Base-by-base conservation (phyloP, 1,139 yeast species). In the Saccharomyces hybrid region DNA sequence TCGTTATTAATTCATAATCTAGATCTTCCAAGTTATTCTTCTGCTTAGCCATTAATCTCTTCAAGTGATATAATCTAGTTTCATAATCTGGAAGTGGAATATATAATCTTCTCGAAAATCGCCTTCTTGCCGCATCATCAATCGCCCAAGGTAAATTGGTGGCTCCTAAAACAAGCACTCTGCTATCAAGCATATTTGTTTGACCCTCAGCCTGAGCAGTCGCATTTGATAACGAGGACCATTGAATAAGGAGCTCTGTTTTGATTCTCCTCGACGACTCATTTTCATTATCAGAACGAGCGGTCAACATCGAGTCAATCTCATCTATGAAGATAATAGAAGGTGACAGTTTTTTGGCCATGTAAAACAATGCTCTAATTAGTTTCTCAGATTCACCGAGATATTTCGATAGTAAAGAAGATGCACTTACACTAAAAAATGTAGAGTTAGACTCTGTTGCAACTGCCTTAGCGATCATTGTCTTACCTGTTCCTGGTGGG, bases 91-190 rank as follows among this genome's bases (percentile, higher is more conserved):
- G 87, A 48, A 83, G 70, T n/a, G 87, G 86, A 51, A 83, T 81
- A 64, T 82, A 81, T 52, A 81, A 79, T 55, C 86, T 72, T 62
- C 82, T 75, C 3, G 81, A 81, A 64, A 83, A 83, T 57, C 86
- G 71, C 66, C 86, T 74, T 62, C 86, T 72, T 3, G 86, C 86
- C 1, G 86, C 86, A 59, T 82, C 86, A 67, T 82, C 87, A 58
- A 83, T 82, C 13, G 81, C 77, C 88, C 88, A 83, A 0, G 88
- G 88, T 54, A 82, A 67, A 62, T 82, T 82, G 2, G 87, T 82
- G 1, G 87, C 86, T 2, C 85, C 86, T 32, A 82, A 65, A 7
- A 83, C 82, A 29, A 82, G 71, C 0, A 82, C 86, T 52, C 84
- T 71, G 52, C 72, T 73, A 51, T 63, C 68, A 23, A 56, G 48